phyloP scores from a whole-genome alignment of 2,329 filamentous ascomycete species.

The Paecilomyces variotii region DNA sequence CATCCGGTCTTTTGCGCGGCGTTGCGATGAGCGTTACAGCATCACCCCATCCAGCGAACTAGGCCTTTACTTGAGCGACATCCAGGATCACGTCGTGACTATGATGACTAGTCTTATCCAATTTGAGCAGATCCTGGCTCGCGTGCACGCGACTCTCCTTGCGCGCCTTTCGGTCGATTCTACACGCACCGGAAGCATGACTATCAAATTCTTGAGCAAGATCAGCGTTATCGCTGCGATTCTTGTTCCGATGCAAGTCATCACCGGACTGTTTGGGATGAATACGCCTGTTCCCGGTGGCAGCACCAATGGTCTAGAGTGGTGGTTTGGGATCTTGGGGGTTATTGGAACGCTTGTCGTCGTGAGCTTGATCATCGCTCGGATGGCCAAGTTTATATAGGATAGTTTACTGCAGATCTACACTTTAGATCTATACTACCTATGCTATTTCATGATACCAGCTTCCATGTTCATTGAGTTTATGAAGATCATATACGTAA shows the following conservation, averaged over 20 bases:
- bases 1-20: constrained; percentile 88
- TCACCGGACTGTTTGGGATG: constrained; percentile 52
- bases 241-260: constrained; percentile 81
- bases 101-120: constrained; percentile 93
- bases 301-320: constrained; percentile 17
- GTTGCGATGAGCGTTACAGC: constrained; percentile 88
- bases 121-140: constrained; percentile 90
- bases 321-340: constrained; percentile 36
- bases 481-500: too few relatives aligned
- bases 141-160: constrained; percentile 86
- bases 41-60: constrained; percentile 89
- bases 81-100: constrained; percentile 94
- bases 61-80: constrained; percentile 85
- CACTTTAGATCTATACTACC: neutral
- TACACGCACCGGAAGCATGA: constrained; percentile 73
- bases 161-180: constrained; percentile 85
- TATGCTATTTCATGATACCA: neutral
- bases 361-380: constrained; percentile 18
- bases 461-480: neutral
- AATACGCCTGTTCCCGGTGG: constrained; percentile 34
- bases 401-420: too few relatives aligned
- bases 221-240: constrained; percentile 86
- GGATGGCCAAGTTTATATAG: constrained; percentile 13
- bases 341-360: constrained; percentile 26
- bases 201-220: constrained; percentile 79